These are phyloP conservation scores for Lactarius deliciosus DNA, from an alignment of 768 basidiomycete species.

Conservation along the genomic window DNA sequence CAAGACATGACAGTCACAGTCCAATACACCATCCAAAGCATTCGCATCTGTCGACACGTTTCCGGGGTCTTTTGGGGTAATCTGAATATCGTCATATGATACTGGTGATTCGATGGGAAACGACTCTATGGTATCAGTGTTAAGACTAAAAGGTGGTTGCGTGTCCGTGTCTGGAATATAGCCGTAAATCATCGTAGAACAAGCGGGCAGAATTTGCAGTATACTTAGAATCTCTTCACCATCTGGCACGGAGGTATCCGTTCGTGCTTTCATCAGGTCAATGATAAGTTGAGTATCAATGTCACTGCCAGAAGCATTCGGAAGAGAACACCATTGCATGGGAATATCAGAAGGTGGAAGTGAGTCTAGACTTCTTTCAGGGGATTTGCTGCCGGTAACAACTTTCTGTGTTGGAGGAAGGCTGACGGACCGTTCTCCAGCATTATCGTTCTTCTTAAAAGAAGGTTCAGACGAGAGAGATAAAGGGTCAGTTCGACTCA, in stretches of 20 bases:
- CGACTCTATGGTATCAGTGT: conserved; percentile 40
- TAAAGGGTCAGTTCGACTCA: not conserved
- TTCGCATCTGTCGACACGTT: conserved; percentile 27
- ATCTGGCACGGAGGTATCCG: conserved; percentile 24
- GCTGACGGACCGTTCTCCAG: conserved; percentile 7
- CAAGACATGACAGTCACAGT: conserved; percentile 69
- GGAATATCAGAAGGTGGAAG: conserved; percentile 30
- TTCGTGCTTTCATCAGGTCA: conserved; percentile 33
- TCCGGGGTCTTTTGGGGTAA: conserved; percentile 23
- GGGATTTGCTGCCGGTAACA: not conserved
- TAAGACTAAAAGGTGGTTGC: conserved; percentile 27
- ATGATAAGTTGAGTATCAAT: conserved; percentile 45
- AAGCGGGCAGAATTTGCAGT: conserved; percentile 13
- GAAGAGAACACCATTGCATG: conserved; percentile 14
- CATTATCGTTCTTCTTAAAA: conserved; percentile 16
- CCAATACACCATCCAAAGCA: conserved; percentile 43
- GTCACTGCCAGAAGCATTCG: conserved; percentile 27
- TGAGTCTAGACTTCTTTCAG: conserved; percentile 3
- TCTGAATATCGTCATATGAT: conserved; percentile 3
- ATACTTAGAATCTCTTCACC: conserved; percentile 53
- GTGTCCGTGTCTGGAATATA: conserved; percentile 37
- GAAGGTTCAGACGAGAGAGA: not conserved
- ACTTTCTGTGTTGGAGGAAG: conserved; percentile 32
- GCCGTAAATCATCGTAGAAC: not conserved
- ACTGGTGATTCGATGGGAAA: conserved; percentile 34